These are phyloP conservation scores for Rhodotorula taiwanensis DNA, from an alignment of 768 basidiomycete species.

Conservation along the genomic window DNA sequence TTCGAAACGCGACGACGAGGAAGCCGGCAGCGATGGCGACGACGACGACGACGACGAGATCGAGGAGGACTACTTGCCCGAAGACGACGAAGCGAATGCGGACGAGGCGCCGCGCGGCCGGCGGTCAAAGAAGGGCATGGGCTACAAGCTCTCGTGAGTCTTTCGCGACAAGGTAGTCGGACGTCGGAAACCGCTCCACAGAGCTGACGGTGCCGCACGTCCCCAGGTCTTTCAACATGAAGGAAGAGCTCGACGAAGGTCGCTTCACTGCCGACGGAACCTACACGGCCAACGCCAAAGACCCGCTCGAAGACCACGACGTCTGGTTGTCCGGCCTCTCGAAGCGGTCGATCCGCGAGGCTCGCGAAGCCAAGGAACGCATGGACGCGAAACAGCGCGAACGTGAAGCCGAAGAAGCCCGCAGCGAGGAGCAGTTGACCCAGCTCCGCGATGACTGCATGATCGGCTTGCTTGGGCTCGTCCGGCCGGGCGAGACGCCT, in stretches of 20 bases:
- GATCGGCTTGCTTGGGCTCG: conserved; percentile 56
- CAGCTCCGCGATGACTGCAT: conserved; percentile 48
- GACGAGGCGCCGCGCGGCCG: conserved; percentile 61
- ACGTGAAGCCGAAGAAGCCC: conserved; percentile 51
- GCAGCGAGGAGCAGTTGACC: conserved; percentile 49
- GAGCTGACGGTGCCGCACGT: background rate
- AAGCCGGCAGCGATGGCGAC: conserved; percentile 36
- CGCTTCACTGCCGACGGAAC: conserved; percentile 87
- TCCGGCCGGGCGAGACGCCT: conserved; percentile 86
- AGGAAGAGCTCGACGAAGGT: conserved; percentile 96
- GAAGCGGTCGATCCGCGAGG: conserved; percentile 76
- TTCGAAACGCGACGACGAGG: conserved; percentile 41
- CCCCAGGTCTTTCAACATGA: conserved; percentile 82
- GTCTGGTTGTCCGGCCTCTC: conserved; percentile 85
- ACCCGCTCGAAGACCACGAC: conserved; percentile 87
- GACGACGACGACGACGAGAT: conserved; percentile 42
- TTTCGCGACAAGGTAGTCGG: background rate
- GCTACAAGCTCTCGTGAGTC: conserved; percentile 64
- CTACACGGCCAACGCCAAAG: conserved; percentile 70
- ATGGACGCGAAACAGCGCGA: conserved; percentile 66
- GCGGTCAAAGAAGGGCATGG: conserved; percentile 78
- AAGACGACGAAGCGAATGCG: conserved; percentile 41
- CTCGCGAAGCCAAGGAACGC: conserved; percentile 64
- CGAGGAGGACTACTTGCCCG: conserved; percentile 50
- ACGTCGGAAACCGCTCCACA: too few relatives aligned